A percentile compares a stretch with the other conserved stretches of the same genome.
Conservation (phyloP, 2,329 filamentous ascomycete species). For the Aspergillus viridinutans region DNA sequence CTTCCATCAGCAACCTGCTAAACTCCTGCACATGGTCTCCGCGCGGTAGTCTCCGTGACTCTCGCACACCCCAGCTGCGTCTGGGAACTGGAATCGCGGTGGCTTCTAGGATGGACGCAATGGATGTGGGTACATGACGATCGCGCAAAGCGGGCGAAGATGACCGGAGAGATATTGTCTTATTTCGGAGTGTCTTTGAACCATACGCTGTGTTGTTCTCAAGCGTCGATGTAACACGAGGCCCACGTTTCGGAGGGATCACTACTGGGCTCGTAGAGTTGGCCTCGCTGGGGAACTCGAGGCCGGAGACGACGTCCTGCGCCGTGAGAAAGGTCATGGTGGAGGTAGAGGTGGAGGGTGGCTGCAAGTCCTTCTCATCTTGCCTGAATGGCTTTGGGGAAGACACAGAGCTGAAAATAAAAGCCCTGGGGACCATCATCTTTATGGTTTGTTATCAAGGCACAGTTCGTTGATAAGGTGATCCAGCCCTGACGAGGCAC, state of each 20-base stretch:
- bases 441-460: conserved; percentile 18
- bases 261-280: conserved; percentile 28
- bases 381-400: conserved; percentile 17
- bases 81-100: conserved; percentile 55
- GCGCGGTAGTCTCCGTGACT: conserved; percentile 38
- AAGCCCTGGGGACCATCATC: conserved; percentile 43
- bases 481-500: conserved; percentile 34
- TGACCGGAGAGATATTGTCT: conserved; percentile 19
- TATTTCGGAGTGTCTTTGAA: conserved; percentile 16
- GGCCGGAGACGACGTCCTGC: conserved; percentile 9
- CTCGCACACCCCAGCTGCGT: conserved; percentile 35
- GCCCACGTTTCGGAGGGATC: conserved; percentile 32
- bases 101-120: conserved; percentile 56
- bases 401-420: conserved; percentile 32
- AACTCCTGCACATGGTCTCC: conserved; percentile 46
- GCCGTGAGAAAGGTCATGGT: conserved; percentile 5
- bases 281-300: conserved; percentile 14
- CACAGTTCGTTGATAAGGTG: conserved; percentile 12
- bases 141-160: conserved; percentile 27
- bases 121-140: conserved; percentile 50
- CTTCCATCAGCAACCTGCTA: conserved; percentile 55
- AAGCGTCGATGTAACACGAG: conserved; percentile 17
- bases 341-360: conserved; percentile 6
- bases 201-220: conserved; percentile 13
- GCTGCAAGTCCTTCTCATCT: conserved; percentile 9